These are phyloP conservation scores for Pythium aphanidermatum DNA, from an alignment of 352 stramenopile species.

Conservation along the genomic window DNA sequence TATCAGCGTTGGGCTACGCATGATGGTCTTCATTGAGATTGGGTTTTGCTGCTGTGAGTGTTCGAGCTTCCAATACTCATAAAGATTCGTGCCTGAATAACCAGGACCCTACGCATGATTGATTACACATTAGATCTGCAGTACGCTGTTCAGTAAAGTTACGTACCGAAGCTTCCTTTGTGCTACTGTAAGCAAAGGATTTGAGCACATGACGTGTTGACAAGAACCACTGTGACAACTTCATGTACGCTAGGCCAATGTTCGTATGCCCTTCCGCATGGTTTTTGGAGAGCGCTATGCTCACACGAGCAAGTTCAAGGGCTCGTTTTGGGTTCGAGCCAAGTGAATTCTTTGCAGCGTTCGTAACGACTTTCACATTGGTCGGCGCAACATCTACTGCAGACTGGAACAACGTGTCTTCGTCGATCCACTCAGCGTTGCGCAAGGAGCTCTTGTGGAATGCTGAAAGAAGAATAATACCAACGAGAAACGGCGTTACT, in stretches of 20 bases:
- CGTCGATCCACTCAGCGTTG: constrained; percentile 62
- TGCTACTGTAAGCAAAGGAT: constrained; percentile 18
- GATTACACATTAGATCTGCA: constrained; percentile 2
- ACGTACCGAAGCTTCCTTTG: constrained; percentile 17
- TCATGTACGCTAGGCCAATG: constrained; percentile 37
- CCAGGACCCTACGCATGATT: constrained; percentile 6
- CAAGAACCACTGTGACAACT: constrained; percentile 20
- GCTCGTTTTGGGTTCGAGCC: constrained; percentile 29
- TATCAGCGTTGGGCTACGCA: constrained; percentile 10
- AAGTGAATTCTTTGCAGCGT: constrained; percentile 69
- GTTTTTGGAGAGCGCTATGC: constrained; percentile 29
- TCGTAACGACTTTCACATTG: constrained; percentile 77
- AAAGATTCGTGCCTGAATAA: constrained; percentile 11
- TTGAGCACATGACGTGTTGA: constrained; percentile 51
- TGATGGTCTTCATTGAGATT: not conserved
- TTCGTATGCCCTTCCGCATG: constrained; percentile 59
- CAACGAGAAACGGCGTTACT: constrained; percentile 3
- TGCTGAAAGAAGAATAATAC: constrained; percentile 24
- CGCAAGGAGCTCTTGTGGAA: constrained; percentile 37
- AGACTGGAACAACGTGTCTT: constrained; percentile 49
- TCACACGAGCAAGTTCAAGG: constrained; percentile 29
- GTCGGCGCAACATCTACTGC: constrained; percentile 46
- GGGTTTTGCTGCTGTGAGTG: not conserved
- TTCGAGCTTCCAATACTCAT: constrained; percentile 8
- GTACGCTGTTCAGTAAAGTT: not conserved